Conservation (phyloP, 2,329 filamentous ascomycete genomes). For the Botrytis paeoniae region DNA sequence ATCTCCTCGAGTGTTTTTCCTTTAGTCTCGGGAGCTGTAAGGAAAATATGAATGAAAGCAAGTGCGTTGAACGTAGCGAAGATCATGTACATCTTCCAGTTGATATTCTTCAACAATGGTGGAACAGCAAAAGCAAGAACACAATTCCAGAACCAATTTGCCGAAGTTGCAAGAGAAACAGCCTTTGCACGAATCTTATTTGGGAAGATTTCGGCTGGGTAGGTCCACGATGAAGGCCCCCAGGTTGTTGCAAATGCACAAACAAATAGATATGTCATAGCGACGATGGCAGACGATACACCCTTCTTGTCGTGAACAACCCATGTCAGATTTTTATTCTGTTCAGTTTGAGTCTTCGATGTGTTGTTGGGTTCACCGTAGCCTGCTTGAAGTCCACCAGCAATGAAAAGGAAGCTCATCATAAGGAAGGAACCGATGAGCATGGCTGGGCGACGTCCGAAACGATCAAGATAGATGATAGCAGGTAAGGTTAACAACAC, state of each 20-base stretch:
- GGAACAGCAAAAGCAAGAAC: slow-evolving; percentile 53
- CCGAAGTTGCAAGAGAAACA: slow-evolving; percentile 70
- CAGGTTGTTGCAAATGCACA: slow-evolving; percentile 64
- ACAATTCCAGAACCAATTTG: slow-evolving; percentile 78
- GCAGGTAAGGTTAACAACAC: slow-evolving; percentile 75
- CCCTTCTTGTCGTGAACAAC: slow-evolving; percentile 50
- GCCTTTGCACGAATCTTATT: slow-evolving; percentile 69
- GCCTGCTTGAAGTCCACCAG: slow-evolving; percentile 58
- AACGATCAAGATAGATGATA: slow-evolving; percentile 69
- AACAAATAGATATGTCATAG: slow-evolving; percentile 65
- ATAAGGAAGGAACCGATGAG: slow-evolving; percentile 61
- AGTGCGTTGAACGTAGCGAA: slow-evolving; percentile 70
- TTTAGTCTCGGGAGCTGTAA: slow-evolving; percentile 65
- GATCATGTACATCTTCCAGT: slow-evolving; percentile 60
- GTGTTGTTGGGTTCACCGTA: slow-evolving; percentile 52
- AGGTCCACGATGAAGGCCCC: slow-evolving; percentile 49
- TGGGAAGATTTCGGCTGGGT: slow-evolving; percentile 67
- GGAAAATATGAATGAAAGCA: slow-evolving; percentile 56
- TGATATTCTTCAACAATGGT: slow-evolving; percentile 48
- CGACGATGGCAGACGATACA: slow-evolving; percentile 34
- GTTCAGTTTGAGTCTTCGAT: slow-evolving; percentile 38
- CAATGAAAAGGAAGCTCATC: slow-evolving; percentile 59
- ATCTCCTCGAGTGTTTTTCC: slow-evolving; percentile 76
- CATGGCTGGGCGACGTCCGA: slow-evolving; percentile 68
- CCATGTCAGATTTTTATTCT: slow-evolving; percentile 54